A percentile compares a stretch with the other conserved stretches of the same genome.
These are phyloP conservation scores for Pseudogymnoascus pannorum DNA, from an alignment of 2,329 filamentous ascomycete genomes.

Conservation along the genomic window DNA sequence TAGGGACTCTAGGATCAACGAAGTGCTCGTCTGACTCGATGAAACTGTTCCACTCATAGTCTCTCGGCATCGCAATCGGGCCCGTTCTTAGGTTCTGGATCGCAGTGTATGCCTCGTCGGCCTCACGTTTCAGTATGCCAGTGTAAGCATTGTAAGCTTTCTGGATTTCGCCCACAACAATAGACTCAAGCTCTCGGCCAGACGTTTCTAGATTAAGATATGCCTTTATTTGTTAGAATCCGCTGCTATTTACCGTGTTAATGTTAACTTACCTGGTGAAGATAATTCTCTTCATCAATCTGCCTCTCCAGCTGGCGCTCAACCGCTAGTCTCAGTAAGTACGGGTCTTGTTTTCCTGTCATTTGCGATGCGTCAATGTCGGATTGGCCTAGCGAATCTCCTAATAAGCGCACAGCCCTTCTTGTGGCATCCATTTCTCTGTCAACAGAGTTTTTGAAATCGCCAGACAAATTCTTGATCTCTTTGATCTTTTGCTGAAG, in stretches of 20 bases:
- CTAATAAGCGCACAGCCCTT: conserved; percentile 70
- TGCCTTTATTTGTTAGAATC: conserved; percentile 47
- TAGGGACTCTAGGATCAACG: conserved; percentile 72
- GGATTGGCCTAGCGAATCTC: conserved; percentile 71
- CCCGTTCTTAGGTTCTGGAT: conserved; percentile 77
- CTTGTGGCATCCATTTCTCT: conserved; percentile 86
- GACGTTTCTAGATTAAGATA: conserved; percentile 92
- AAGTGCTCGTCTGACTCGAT: conserved; percentile 76
- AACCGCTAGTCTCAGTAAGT: conserved; percentile 74
- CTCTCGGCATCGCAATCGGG: conserved; percentile 87
- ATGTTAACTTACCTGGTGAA: conserved; percentile 54
- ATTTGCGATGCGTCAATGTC: conserved; percentile 70
- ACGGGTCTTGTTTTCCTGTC: conserved; percentile 85
- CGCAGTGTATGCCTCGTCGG: conserved; percentile 69
- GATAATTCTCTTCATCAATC: conserved; percentile 93
- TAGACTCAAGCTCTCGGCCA: conserved; percentile 88
- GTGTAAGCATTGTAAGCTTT: conserved; percentile 95
- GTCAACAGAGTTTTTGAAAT: conserved; percentile 95
- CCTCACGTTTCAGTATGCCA: conserved; percentile 83
- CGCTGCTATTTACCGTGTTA: not conserved
- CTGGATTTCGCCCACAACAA: conserved; percentile 94
- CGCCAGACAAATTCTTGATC: conserved; percentile 85
- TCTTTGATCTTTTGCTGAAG: conserved; percentile 96
- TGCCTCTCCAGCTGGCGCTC: conserved; percentile 88
- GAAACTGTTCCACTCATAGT: conserved; percentile 82